Evolutionary conservation across 2,329 filamentous ascomycete genomes (phyloP).

Genomic region (Alternaria atra): DNA sequence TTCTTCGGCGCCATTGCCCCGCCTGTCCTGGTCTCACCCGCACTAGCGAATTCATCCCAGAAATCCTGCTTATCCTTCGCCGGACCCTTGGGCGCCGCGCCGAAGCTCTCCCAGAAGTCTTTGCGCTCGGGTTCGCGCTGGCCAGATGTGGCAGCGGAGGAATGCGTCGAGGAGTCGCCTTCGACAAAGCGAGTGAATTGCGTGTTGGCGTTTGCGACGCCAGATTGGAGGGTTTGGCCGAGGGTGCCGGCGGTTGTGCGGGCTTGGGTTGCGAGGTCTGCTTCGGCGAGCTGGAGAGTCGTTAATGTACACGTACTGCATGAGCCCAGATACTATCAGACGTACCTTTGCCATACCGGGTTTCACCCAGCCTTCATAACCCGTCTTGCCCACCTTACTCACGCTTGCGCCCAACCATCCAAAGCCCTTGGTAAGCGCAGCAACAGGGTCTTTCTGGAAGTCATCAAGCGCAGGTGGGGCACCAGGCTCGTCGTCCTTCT

Average conservation of each 20-base stretch:
- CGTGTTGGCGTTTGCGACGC: slow-evolving; percentile 78
- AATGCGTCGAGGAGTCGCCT: slow-evolving; percentile 58
- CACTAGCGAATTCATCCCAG: slow-evolving; percentile 58
- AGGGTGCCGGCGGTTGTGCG: slow-evolving; percentile 63
- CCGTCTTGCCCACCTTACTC: slow-evolving; percentile 86
- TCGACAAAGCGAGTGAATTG: slow-evolving; percentile 89
- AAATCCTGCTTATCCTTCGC: slow-evolving; percentile 62
- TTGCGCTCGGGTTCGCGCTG: slow-evolving; percentile 68
- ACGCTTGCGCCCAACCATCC: slow-evolving; percentile 93
- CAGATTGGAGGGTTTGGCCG: slow-evolving; percentile 69
- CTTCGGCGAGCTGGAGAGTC: slow-evolving; percentile 73
- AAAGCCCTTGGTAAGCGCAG: slow-evolving; percentile 87
- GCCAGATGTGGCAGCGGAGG: slow-evolving; percentile 22
- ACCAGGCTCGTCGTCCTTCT: slow-evolving; percentile 51
- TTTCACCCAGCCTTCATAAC: slow-evolving; percentile 91
- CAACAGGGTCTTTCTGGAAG: slow-evolving; percentile 89
- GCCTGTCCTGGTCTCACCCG: slow-evolving; percentile 33
- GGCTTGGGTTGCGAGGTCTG: slow-evolving; percentile 65
- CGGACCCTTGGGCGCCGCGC: slow-evolving; percentile 66
- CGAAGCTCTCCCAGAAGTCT: slow-evolving; percentile 70
- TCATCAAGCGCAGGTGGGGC: slow-evolving; percentile 79
- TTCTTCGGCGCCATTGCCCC: slow-evolving; percentile 47
- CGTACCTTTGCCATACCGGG: slow-evolving; percentile 87
- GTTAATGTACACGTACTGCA: slow-evolving; percentile 19
- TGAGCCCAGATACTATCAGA: slow-evolving; percentile 2